Percentiles rank a stretch among this genome's conserved stretches.
phyloP scores from a whole-genome alignment of 1,284 basidiomycete species.

The Butyriboletus appendiculatus region DNA sequence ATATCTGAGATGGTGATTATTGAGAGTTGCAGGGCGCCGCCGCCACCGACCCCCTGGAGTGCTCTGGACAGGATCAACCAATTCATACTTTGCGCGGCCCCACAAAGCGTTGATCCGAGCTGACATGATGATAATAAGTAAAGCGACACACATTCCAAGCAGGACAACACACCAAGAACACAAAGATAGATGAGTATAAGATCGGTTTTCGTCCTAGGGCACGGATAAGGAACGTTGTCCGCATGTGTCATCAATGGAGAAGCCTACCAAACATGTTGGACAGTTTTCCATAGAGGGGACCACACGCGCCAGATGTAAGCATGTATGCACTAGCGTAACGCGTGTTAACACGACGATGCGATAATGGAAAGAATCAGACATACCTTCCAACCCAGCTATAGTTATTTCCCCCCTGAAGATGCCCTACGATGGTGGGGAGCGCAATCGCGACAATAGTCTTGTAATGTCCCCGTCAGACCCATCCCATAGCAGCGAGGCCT shows the following conservation, averaged over 20 bases:
- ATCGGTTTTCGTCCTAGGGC: constrained; percentile 68
- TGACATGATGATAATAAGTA: constrained; percentile 25
- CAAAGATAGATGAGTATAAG: constrained; percentile 61
- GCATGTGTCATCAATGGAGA: constrained; percentile 45
- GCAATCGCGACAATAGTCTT: constrained; percentile 79
- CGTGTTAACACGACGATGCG: constrained; percentile 16
- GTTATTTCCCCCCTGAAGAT: constrained; percentile 65
- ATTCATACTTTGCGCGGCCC: constrained; percentile 77
- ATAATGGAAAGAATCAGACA: constrained; percentile 12
- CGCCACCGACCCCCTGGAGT: constrained; percentile 83
- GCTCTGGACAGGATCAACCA: constrained; percentile 77
- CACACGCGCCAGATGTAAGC: constrained; percentile 64
- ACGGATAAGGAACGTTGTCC: constrained; percentile 28
- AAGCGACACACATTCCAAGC: not conserved
- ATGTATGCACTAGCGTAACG: constrained; percentile 60
- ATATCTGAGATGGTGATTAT: constrained; percentile 83
- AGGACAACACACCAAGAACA: constrained; percentile 62
- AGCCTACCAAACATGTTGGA: constrained; percentile 54
- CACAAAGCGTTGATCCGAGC: constrained; percentile 81
- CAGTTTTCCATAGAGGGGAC: constrained; percentile 76
- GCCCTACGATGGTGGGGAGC: constrained; percentile 69
- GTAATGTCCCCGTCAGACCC: not conserved
- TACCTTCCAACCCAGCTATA: constrained; percentile 81
- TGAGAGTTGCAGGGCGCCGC: constrained; percentile 65
- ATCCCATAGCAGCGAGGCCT: not conserved